Conservation (phyloP, 2,329 filamentous ascomycete species). For the Aspergillus spinulosporus region DNA sequence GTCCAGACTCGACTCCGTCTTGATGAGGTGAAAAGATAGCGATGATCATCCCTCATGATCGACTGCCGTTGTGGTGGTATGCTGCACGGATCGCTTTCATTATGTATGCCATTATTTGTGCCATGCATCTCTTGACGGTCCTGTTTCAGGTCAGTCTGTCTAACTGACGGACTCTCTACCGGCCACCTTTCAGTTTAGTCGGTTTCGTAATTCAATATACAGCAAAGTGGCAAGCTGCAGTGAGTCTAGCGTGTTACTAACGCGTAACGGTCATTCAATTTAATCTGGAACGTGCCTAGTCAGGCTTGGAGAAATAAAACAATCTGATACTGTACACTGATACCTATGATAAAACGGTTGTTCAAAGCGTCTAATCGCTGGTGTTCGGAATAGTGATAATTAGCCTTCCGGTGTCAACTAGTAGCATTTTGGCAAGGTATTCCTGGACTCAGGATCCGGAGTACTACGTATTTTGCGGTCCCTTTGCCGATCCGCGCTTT, state of each 20-base stretch:
- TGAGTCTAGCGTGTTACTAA: background rate
- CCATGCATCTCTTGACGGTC: background rate
- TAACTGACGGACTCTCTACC: background rate
- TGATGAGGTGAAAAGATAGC: background rate
- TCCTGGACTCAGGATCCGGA: no score
- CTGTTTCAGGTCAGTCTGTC: background rate
- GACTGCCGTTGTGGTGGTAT: background rate
- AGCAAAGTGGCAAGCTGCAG: background rate
- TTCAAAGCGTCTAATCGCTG: background rate
- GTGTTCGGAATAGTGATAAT: no score
- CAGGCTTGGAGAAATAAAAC: background rate
- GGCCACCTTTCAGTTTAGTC: background rate
- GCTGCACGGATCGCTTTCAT: slow-evolving; percentile 2
- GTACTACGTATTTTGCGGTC: no score
- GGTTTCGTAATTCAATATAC: background rate
- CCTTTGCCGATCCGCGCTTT: no score
- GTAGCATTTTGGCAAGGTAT: no score
- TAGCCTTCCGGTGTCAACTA: no score
- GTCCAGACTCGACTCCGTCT: background rate
- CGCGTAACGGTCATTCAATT: background rate
- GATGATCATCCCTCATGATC: background rate
- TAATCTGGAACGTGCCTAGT: slow-evolving; percentile 1
- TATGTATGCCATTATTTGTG: background rate
- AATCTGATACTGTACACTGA: background rate
- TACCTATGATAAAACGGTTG: background rate